Base-by-base conservation (phyloP, 331 rosid genomes). In the Malus hybrid region DNA sequence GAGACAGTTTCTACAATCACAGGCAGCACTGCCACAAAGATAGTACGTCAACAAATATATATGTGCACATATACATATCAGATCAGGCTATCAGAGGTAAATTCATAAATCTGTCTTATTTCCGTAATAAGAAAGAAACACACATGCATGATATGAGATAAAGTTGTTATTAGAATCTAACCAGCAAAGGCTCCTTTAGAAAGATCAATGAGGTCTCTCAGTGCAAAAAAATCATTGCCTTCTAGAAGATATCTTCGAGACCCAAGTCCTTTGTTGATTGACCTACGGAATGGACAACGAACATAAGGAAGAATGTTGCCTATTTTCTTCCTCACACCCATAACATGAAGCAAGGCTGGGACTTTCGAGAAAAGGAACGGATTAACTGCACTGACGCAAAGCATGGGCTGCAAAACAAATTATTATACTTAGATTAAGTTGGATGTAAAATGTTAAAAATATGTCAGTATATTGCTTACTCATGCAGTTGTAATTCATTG, bases 171-270 rank as follows among this genome's bases (percentile, higher is more conserved):
- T 54, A 76, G 76, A 82, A 79, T 54, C 92, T 76, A 71, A 95
- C 99, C 99, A 62, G 99, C 90, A 90, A 95, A 95, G 77, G 93
- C 88, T 83, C 99, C 99, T 84, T 86, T 95, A 69, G 99, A 95
- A 83, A 95, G 98, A 86, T 95, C 99, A 87, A 95, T 85, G 79
- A 95, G 92, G 84, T 95, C 99, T 88, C 90, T 89, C 52, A 92
- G 88, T 55, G 99, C 89, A 82, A 95, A 95, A 86, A 92, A 90
- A 83, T 95, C 99, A 83, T 88, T 86, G 92, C 89, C 81, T 81
- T 95, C 93, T 34, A 92, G 87, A 77, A 95, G 96, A 86, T 95
- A 90, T 84, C 88, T 88, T 52, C 97, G 84, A 69, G 79, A 85
- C 69, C 99, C 97, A 77, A 95, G 89, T 67, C 87, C 98, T 79